phyloP scores from a whole-genome alignment of 306 rosid species.

The Fragaria vesca region DNA sequence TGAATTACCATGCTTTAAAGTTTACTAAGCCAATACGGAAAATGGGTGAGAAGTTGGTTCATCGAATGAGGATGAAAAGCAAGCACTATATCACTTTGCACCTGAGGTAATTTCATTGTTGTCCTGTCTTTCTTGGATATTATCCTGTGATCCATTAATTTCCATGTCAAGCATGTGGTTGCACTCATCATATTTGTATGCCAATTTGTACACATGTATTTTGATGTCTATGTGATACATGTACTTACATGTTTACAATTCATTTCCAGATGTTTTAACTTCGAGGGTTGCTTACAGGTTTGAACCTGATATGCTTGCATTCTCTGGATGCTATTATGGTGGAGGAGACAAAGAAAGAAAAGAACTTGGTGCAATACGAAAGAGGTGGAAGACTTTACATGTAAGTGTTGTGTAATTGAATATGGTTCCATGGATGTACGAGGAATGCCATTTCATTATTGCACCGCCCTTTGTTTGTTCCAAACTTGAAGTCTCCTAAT shows the following conservation, averaged over 20 bases:
- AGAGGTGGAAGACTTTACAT: conserved; percentile 98
- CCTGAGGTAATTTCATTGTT: conserved; percentile 57
- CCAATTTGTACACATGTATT: background rate
- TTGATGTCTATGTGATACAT: background rate
- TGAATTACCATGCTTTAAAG: conserved; percentile 86
- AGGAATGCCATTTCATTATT: background rate
- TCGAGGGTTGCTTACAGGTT: conserved; percentile 45
- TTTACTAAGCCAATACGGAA: conserved; percentile 64
- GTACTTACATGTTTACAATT: background rate
- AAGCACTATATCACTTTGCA: conserved; percentile 84
- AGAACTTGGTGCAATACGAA: conserved; percentile 78
- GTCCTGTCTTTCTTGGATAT: conserved; percentile 11
- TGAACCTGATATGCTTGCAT: conserved; percentile 99
- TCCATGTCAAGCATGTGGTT: background rate
- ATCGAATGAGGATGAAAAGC: conserved; percentile 77
- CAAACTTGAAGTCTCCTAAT: background rate
- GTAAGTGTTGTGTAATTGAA: conserved; percentile 41
- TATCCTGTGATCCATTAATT: background rate
- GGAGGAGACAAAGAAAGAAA: conserved; percentile 94
- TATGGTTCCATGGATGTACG: conserved; percentile 6
- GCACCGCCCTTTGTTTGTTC: background rate
- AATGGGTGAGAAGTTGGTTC: conserved; percentile 80
- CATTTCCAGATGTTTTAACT: background rate
- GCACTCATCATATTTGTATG: background rate
- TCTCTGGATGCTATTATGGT: conserved; percentile 97